Base-by-base conservation (phyloP, 2,329 filamentous ascomycete genomes). In the Aspergillus calidoustus region DNA sequence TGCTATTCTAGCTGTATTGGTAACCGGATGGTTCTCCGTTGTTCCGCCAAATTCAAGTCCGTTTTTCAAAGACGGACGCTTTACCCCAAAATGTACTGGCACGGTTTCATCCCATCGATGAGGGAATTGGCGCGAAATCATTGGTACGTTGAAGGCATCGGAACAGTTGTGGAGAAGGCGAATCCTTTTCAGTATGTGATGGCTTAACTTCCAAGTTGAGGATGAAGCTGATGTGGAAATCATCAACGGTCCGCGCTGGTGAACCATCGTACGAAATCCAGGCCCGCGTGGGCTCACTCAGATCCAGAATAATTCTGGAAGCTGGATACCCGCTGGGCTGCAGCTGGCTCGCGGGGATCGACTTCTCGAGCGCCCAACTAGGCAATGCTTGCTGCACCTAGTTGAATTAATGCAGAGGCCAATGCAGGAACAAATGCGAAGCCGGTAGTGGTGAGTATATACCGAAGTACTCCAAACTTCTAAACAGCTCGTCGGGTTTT, bases 1-100 rank as follows among this genome's bases (percentile, higher is more conserved):
- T 58, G 58, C 31, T 15, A 25, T 67, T 66, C 64, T 67, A 67
- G 62, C 54, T 57, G 62, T 59, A 63, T 61, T 57, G 50, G 57
- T 60, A 57, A 53, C 28, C 57, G 54, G 54, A 58, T 62, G n/a
- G 59, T 57, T 49, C 54, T 57, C 54, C 54, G 59, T 19, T 44
- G 23, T 11, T 17, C 34, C 34, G 34, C 13, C 34, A 15, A 41
- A 15, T 41, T 41, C 34, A 41, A 41, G 34, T 9, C 3, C 31
- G 9, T 46, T 13, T 48, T 57, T 50, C 7, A 43, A 28, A 31
- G 52, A 44, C 17, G 19, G 54, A 48, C 17, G 28, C 34, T 52
- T 23, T 58, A 30, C 8, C 48, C 48, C 7, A 46, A 58, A 58
- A 13, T 5, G 56, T 51, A 7, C 28, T 58, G 55, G 55, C 38